phyloP scores from a whole-genome alignment of 1,284 basidiomycete genomes.

The Garcileccinum viscosum region DNA sequence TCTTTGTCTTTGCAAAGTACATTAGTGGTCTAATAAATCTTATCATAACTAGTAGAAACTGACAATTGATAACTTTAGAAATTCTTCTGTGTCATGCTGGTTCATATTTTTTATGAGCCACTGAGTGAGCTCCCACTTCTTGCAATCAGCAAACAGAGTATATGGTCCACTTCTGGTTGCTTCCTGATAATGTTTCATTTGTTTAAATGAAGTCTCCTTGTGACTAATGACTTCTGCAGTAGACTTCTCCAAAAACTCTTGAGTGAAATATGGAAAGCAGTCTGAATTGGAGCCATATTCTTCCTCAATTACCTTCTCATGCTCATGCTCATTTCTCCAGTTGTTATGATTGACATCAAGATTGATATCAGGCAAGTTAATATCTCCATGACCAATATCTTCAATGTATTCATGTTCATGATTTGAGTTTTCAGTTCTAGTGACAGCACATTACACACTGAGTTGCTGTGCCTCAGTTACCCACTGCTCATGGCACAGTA shows the following conservation, averaged over 20 bases:
- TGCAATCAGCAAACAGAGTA: neutral
- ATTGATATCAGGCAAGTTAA: neutral
- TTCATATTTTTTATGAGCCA: conserved; percentile 10
- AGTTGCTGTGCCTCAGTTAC: neutral
- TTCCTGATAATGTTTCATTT: neutral
- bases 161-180: neutral
- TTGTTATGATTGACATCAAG: neutral
- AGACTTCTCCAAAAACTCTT: neutral
- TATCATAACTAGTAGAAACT: neutral
- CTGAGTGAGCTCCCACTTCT: conserved; percentile 7
- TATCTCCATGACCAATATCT: neutral
- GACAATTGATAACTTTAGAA: no score
- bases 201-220: neutral
- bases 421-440: neutral
- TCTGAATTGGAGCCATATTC: neutral
- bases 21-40: neutral
- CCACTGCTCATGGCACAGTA: neutral
- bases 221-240: neutral
- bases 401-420: no score
- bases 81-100: neutral
- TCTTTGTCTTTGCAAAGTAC: neutral
- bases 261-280: neutral
- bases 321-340: neutral
- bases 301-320: neutral
- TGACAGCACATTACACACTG: neutral